Base-by-base conservation (phyloP, 176 grass and related monocot genomes). In the Zea mays region DNA sequence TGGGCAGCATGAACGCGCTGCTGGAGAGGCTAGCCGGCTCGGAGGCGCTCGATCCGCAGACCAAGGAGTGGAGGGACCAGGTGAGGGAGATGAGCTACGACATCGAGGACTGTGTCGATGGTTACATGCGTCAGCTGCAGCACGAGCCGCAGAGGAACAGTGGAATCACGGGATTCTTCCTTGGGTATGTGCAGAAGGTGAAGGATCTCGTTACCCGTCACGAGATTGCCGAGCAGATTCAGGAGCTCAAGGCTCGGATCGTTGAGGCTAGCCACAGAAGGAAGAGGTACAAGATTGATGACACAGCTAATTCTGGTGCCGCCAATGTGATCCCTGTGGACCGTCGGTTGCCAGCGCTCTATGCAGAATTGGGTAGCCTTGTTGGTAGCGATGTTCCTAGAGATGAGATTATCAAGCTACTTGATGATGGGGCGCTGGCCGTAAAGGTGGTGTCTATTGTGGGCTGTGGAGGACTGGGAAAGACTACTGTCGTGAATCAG, bases 401-500 rank as follows among this genome's bases (percentile, higher is more conserved):
- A 20, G 71, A 88, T n/a, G 76, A 84, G 33, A 13, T 88, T 12
- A 34, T 84, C 7, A 49, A 40, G 54, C 61, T 69, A 13, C 1
- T 88, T n/a, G 46, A 47, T 34, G 81, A 65, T 56, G 56, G 36
- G 63, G 56, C n/a, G 6, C 7, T 58, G 55, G 58, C 9, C 17
- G 45, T 65, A 17, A 88, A 80, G 47, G 86, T 84, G 39, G 70
- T 88, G 33, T 84, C 86, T 3, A 63, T 88, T 69, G 81, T 84
- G 2, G 86, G 86, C 2, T 62, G 45, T 49, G 86, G 86, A 62
- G 86, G 86, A n/a, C 49, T 75, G 4, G 86, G 86, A 20, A 88
- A 88, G 64, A 88, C 71, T 10, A 88, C 81, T 8, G 46, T 88
- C 35, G 86, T 56, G 0, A 88, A 88, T n/a, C 81, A 88, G 40